Percentiles rank a stretch among this genome's conserved stretches.
Evolutionary conservation across 305 asterid genomes (phyloP).

Genomic region (Solanum aculeatissimum): DNA sequence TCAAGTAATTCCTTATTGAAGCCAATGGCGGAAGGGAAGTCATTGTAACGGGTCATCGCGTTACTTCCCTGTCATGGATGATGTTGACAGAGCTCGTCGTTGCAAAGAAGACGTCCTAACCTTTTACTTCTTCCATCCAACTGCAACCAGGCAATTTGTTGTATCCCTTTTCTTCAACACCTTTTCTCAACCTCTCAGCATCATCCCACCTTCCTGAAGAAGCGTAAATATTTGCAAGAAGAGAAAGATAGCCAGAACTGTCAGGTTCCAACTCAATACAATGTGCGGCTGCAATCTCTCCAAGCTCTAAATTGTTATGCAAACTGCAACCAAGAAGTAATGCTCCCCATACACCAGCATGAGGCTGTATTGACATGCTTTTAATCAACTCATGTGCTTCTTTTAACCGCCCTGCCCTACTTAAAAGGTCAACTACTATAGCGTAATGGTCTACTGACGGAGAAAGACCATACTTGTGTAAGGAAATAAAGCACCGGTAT

Average conservation of each 20-base stretch:
- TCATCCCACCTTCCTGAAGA: conserved; percentile 81
- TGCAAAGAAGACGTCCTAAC: not conserved
- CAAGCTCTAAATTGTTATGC: conserved; percentile 67
- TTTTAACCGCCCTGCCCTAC: conserved; percentile 59
- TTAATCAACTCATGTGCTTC: conserved; percentile 63
- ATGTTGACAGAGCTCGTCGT: not conserved
- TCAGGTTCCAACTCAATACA: conserved; percentile 71
- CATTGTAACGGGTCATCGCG: not conserved
- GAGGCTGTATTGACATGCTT: conserved; percentile 57
- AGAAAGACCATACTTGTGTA: conserved; percentile 41
- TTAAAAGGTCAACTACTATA: conserved; percentile 70
- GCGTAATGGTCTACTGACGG: conserved; percentile 78
- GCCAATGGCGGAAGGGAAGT: not conserved
- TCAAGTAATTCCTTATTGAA: not conserved
- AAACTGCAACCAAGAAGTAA: conserved; percentile 79
- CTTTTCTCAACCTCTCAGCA: conserved; percentile 48
- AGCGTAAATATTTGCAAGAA: conserved; percentile 69
- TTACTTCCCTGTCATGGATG: not conserved
- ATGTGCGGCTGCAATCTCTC: conserved; percentile 52
- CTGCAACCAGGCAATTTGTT: conserved; percentile 61
- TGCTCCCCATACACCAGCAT: conserved; percentile 93
- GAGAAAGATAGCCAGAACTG: conserved; percentile 52
- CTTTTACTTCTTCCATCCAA: conserved; percentile 26
- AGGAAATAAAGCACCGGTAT: conserved; percentile 44
- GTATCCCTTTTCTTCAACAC: conserved; percentile 34